These are phyloP conservation scores for Tricholoma saponaceum DNA, from an alignment of 768 basidiomycete species.

Conservation along the genomic window DNA sequence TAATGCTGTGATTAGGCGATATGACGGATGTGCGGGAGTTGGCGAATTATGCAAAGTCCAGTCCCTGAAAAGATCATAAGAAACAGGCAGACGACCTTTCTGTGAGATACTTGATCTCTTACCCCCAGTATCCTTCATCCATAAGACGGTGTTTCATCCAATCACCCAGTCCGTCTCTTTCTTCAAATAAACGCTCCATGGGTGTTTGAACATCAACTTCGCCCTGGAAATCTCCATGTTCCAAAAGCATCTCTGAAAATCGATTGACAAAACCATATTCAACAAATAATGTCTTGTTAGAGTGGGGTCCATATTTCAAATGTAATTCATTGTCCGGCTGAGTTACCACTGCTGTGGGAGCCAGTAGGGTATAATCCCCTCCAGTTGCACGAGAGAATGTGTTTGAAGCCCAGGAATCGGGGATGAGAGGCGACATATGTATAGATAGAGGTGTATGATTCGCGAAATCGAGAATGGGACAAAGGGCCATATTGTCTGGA, in stretches of 20 bases:
- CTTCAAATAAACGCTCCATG: slow-evolving; percentile 47
- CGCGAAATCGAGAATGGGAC: slow-evolving; percentile 88
- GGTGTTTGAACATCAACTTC: slow-evolving; percentile 63
- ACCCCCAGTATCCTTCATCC: slow-evolving; percentile 85
- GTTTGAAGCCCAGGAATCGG: slow-evolving; percentile 33
- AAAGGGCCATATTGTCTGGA: slow-evolving; percentile 79
- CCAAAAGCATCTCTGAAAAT: slow-evolving; percentile 22
- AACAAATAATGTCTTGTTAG: slow-evolving; percentile 71
- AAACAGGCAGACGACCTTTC: neutral
- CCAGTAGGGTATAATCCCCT: slow-evolving; percentile 47
- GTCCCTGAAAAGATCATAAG: slow-evolving; percentile 43
- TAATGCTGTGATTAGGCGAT: slow-evolving; percentile 69
- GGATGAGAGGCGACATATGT: slow-evolving; percentile 39
- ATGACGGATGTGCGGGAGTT: slow-evolving; percentile 69
- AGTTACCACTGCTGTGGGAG: slow-evolving; percentile 40
- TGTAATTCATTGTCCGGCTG: slow-evolving; percentile 60
- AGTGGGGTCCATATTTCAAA: slow-evolving; percentile 77
- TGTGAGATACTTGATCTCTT: slow-evolving; percentile 1
- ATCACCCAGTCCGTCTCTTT: slow-evolving; percentile 32
- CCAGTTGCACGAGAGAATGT: slow-evolving; percentile 30
- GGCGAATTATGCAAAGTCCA: slow-evolving; percentile 73
- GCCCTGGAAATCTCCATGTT: slow-evolving; percentile 29
- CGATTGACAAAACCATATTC: slow-evolving; percentile 86
- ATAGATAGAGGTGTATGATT: slow-evolving; percentile 57
- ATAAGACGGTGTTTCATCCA: slow-evolving; percentile 52